Evolutionary conservation across 352 stramenopile genomes (phyloP).

Genomic region (Paralagenidium karlingii): DNA sequence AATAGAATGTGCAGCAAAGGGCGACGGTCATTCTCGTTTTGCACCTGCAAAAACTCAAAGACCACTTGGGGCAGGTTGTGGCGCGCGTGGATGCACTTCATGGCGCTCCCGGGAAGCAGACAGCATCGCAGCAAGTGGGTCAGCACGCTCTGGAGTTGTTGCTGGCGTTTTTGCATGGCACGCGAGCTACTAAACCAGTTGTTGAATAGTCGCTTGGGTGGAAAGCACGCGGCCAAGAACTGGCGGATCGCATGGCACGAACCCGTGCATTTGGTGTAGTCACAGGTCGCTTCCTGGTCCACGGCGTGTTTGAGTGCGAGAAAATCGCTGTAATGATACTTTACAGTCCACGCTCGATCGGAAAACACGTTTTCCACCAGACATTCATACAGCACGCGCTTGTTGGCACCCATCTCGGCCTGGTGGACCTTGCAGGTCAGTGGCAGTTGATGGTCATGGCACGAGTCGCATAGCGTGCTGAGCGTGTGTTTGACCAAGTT

Average conservation of each 20-base stretch:
- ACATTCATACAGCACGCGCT: background rate
- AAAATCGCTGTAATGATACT: constrained; percentile 17
- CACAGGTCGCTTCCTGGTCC: constrained; percentile 37
- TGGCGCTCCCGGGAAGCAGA: constrained; percentile 47
- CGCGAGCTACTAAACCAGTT: constrained; percentile 14
- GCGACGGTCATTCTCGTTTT: constrained; percentile 26
- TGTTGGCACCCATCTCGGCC: background rate
- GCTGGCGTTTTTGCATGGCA: constrained; percentile 18
- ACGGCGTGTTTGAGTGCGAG: constrained; percentile 29
- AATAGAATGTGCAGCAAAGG: constrained; percentile 61
- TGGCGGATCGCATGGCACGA: constrained; percentile 61
- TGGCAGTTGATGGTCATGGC: too few species aligned
- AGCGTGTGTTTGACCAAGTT: too few species aligned
- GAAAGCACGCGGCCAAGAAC: constrained; percentile 42
- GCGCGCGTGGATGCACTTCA: constrained; percentile 46
- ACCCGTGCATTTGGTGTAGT: constrained; percentile 32
- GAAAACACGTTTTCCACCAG: background rate
- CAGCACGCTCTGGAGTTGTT: constrained; percentile 49
- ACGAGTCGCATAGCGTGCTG: too few species aligned
- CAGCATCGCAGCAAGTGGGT: constrained; percentile 48
- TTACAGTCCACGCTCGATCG: background rate
- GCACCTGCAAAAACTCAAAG: constrained; percentile 48
- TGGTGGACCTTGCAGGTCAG: too few species aligned
- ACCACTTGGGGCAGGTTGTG: constrained; percentile 29
- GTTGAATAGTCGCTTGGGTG: constrained; percentile 24